Base-by-base conservation (phyloP, 108 stramenopile genomes). In the Skeletonema tropicum region DNA sequence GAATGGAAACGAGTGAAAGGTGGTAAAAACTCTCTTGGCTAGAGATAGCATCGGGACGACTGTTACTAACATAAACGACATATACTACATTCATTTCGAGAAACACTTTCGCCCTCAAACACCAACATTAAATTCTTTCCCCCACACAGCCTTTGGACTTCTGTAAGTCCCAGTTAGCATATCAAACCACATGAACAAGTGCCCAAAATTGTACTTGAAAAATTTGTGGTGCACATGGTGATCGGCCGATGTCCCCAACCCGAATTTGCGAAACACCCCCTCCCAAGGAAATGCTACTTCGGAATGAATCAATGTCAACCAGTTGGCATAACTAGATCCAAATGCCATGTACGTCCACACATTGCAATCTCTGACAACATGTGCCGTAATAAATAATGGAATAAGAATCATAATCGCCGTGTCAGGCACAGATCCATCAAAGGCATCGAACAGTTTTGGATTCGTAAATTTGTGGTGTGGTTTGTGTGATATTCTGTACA, bases 321-420 rank as follows among this genome's bases (percentile, higher is more conserved):
- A 96, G 70, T 94, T 94, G 58, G 94, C 91, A 75, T 96, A 97
- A 21, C 76, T 60, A 17, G 84, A 85, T 61, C 97, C 97, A 88
- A 97, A 97, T 48, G 94, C 88, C 97, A 97, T 97, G 85, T 97
- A 97, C 41, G 93, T 93, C 97, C 97, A 98, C 23, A 97, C 96
- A 76, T 96, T 98, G 74, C 85, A 87, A 45, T 70, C 82, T 31
- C 88, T 83, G 5, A 95, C 85, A 30, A 95, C 32, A 55, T 88
- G 86, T 21, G 96, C 92, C 0, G 95, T 97, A 15, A 83, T 19
- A 70, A 87, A 96, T 1, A 98, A 86, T 1, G 97, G 97, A 29
- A 95, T 59, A 8, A 98, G 64, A 61, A 98, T 97, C 93, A 98
- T 97, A 60, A 89, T 77, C 2, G 93, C 67, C 2, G 97, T 98